Evolutionary conservation across 352 stramenopile species (phyloP).

Genomic region (Pythium utonaiense): DNA sequence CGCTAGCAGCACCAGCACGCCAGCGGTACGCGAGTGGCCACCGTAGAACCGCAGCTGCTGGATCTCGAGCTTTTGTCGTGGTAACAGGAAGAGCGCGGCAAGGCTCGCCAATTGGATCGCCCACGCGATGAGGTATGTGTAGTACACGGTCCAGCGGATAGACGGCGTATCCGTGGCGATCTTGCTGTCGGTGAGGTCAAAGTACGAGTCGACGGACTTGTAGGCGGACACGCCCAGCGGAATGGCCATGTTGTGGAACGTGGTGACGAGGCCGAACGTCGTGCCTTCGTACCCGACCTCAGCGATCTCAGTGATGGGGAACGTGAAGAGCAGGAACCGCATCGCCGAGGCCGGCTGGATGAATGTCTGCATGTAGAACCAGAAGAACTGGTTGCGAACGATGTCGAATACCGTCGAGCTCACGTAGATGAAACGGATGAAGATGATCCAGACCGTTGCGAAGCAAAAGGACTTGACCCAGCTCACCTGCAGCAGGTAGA

Average conservation of each 20-base stretch:
- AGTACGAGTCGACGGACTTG: slow-evolving; percentile 43
- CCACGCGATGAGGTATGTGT: slow-evolving; percentile 49
- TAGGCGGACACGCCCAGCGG: slow-evolving; percentile 35
- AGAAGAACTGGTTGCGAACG: slow-evolving; percentile 46
- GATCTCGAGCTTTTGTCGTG: slow-evolving; percentile 57
- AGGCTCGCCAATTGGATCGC: slow-evolving; percentile 43
- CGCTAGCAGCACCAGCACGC: slow-evolving; percentile 34
- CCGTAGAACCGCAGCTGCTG: slow-evolving; percentile 64
- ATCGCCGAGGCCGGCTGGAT: slow-evolving; percentile 37
- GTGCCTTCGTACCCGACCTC: slow-evolving; percentile 54
- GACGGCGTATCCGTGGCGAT: slow-evolving; percentile 29
- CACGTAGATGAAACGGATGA: slow-evolving; percentile 48
- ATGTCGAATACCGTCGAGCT: slow-evolving; percentile 49
- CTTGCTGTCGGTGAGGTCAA: slow-evolving; percentile 26
- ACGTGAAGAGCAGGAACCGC: slow-evolving; percentile 47
- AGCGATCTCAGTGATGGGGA: slow-evolving; percentile 56
- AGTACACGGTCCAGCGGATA: slow-evolving; percentile 41
- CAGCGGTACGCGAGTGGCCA: slow-evolving; percentile 41
- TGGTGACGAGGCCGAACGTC: slow-evolving; percentile 57
- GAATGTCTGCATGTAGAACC: slow-evolving; percentile 49
- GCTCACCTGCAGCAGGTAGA: slow-evolving; percentile 46
- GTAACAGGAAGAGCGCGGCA: slow-evolving; percentile 40
- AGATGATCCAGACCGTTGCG: slow-evolving; percentile 49
- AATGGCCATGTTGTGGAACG: slow-evolving; percentile 60
- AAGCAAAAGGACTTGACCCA: slow-evolving; percentile 53